These are phyloP conservation scores for Phoma herbarum DNA, from an alignment of 2,329 filamentous ascomycete species.

Conservation along the genomic window DNA sequence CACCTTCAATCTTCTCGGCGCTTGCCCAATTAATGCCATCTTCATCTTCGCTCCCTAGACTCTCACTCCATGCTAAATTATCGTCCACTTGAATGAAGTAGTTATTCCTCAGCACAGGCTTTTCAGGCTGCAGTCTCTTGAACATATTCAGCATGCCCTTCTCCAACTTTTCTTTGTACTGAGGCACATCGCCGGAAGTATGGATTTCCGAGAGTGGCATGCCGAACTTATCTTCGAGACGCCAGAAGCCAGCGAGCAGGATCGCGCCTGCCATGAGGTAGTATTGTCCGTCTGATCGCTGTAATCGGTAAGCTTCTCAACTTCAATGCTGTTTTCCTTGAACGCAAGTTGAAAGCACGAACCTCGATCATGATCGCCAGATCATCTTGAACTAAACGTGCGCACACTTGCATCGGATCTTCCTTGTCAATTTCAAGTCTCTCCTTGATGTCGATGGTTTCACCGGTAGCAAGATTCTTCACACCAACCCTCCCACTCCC, in stretches of 20 bases:
- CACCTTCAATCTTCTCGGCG: constrained; percentile 75
- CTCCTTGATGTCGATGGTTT: constrained; percentile 73
- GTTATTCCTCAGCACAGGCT: constrained; percentile 75
- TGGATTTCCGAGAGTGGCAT: constrained; percentile 84
- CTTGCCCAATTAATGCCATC: constrained; percentile 56
- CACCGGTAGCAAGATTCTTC: constrained; percentile 74
- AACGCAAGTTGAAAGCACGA: not conserved
- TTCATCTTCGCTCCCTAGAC: constrained; percentile 77
- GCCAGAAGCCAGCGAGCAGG: constrained; percentile 83
- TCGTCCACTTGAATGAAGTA: constrained; percentile 92
- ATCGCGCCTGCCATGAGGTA: constrained; percentile 81
- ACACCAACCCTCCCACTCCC: constrained; percentile 67
- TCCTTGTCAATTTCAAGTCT: constrained; percentile 63
- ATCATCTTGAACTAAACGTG: constrained; percentile 80
- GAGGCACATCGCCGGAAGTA: constrained; percentile 77
- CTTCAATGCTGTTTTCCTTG: not conserved
- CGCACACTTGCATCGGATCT: constrained; percentile 80
- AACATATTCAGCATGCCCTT: constrained; percentile 86
- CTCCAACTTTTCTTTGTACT: constrained; percentile 75
- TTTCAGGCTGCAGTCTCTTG: constrained; percentile 72
- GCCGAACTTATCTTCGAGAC: constrained; percentile 79
- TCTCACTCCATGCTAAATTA: constrained; percentile 75
- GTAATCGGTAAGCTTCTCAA: not conserved
- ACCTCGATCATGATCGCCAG: constrained; percentile 78
- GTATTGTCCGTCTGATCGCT: constrained; percentile 78